Percentiles rank a stretch among this genome's conserved stretches.
Conservation (phyloP, 108 stramenopile genomes). For the Skeletonema marinoi region DNA sequence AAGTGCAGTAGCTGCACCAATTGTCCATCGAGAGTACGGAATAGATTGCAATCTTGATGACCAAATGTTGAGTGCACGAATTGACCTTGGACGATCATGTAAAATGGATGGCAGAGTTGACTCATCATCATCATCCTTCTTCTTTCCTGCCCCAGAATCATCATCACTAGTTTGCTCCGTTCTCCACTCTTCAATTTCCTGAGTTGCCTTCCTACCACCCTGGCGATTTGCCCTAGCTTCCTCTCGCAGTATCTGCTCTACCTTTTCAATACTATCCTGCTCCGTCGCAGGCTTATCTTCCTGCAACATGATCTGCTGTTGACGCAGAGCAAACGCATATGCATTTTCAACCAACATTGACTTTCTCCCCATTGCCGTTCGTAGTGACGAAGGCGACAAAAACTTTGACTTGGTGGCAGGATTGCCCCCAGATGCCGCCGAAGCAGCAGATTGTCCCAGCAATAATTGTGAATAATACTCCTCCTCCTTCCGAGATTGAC, state of each 20-base stretch:
- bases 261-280: conserved; percentile 63
- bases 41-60: conserved; percentile 68
- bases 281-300: conserved; percentile 47
- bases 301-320: conserved; percentile 70
- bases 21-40: conserved; percentile 80
- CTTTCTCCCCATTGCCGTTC: conserved; percentile 73
- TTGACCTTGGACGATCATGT: conserved; percentile 55
- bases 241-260: conserved; percentile 65
- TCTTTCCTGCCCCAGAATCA: background rate
- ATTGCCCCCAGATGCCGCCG: background rate
- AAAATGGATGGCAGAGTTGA: conserved; percentile 52
- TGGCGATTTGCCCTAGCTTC: conserved; percentile 52
- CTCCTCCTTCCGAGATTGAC: conserved; percentile 30
- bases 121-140: conserved; percentile 20
- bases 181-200: conserved; percentile 45
- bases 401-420: background rate
- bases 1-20: conserved; percentile 79
- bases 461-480: conserved; percentile 75
- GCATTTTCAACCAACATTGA: conserved; percentile 68
- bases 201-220: conserved; percentile 32
- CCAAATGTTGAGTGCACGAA: conserved; percentile 81
- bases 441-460: conserved; percentile 49
- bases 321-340: conserved; percentile 76
- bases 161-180: background rate
- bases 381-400: conserved; percentile 22